phyloP scores from a whole-genome alignment of 2,329 filamentous ascomycete species.

The Exophiala sideris region DNA sequence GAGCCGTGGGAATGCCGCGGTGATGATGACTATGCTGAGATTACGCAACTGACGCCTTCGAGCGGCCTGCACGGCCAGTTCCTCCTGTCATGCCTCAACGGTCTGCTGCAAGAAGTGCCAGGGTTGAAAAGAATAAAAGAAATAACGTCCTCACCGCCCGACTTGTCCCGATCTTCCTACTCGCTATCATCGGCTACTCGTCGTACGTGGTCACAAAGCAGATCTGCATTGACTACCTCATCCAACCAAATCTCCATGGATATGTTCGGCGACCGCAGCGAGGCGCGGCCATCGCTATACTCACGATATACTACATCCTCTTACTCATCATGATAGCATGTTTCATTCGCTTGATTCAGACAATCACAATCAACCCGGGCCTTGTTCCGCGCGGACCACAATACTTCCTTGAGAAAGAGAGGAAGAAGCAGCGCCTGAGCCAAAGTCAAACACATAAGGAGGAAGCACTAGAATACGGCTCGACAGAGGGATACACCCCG shows the following conservation, averaged over 20 bases:
- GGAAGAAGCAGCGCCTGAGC: slow-evolving; percentile 19
- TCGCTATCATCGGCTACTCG: slow-evolving; percentile 64
- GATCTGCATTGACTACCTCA: slow-evolving; percentile 69
- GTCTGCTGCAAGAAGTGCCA: neutral
- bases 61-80: too few species aligned
- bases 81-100: too few species aligned
- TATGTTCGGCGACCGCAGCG: slow-evolving; percentile 39
- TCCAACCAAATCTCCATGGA: slow-evolving; percentile 47
- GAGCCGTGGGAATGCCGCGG: too few species aligned
- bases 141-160: slow-evolving; percentile 58
- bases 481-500: slow-evolving; percentile 11
- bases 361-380: slow-evolving; percentile 68
- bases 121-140: slow-evolving; percentile 20
- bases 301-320: slow-evolving; percentile 70
- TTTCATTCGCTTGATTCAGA: slow-evolving; percentile 69
- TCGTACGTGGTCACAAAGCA: slow-evolving; percentile 68
- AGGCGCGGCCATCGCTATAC: slow-evolving; percentile 63
- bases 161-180: slow-evolving; percentile 67
- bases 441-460: slow-evolving; percentile 15
- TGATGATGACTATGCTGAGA: too few species aligned
- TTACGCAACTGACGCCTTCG: too few species aligned
- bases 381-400: slow-evolving; percentile 64
- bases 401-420: slow-evolving; percentile 32
- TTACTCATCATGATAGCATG: slow-evolving; percentile 63
- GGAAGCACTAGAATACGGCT: slow-evolving; percentile 16